phyloP scores from a whole-genome alignment of 2,329 filamentous ascomycete genomes.

The Colletotrichum godetiae region DNA sequence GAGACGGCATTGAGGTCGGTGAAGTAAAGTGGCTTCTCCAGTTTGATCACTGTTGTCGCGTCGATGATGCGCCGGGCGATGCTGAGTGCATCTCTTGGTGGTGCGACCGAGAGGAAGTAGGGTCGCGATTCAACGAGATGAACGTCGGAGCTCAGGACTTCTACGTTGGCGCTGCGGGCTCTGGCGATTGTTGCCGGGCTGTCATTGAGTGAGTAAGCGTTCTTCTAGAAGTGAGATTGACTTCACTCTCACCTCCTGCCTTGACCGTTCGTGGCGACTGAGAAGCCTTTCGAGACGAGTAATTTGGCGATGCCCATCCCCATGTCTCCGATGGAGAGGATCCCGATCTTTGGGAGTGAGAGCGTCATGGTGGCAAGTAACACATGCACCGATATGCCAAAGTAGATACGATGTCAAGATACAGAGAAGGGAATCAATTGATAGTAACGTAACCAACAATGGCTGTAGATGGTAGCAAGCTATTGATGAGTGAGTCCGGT shows the following conservation, averaged over 20 bases:
- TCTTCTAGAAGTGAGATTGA: too few species aligned
- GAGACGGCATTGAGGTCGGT: conserved; percentile 76
- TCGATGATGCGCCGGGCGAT: conserved; percentile 69
- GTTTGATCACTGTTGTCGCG: conserved; percentile 52
- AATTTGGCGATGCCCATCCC: conserved; percentile 62
- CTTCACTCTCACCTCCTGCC: conserved; percentile 54
- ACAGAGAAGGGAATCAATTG: too few species aligned
- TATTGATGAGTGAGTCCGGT: not conserved
- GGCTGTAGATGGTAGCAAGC: not conserved
- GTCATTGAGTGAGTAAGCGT: not conserved
- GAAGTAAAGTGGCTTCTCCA: conserved; percentile 62
- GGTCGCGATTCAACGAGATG: conserved; percentile 66
- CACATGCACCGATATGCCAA: not conserved
- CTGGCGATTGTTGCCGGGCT: conserved; percentile 69
- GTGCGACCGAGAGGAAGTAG: conserved; percentile 75
- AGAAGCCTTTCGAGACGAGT: conserved; percentile 58
- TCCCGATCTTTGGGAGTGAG: conserved; percentile 51
- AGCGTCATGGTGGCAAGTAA: conserved; percentile 2
- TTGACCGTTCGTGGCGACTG: conserved; percentile 59
- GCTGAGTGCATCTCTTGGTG: conserved; percentile 69
- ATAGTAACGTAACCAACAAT: not conserved
- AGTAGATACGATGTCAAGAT: not conserved
- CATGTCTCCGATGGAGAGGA: conserved; percentile 67
- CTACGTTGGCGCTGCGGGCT: conserved; percentile 63
- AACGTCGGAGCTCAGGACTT: conserved; percentile 64